Percentiles rank a stretch among this genome's conserved stretches.
Evolutionary conservation across 2,329 filamentous ascomycete genomes (phyloP).

Genomic region (Lachnellula cervina): DNA sequence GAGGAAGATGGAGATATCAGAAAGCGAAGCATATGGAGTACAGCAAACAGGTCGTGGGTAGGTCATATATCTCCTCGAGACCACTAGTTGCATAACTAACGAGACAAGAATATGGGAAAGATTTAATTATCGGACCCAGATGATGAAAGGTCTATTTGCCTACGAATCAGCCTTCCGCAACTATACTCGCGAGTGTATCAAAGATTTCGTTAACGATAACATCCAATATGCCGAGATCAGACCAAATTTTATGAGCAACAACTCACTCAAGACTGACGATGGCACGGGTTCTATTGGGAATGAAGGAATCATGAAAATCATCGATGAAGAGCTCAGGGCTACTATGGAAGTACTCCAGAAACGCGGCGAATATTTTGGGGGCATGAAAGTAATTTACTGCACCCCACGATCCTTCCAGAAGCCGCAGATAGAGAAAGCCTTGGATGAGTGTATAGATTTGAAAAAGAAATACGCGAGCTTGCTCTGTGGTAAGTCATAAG

Average conservation of each 20-base stretch:
- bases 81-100: conserved; percentile 11
- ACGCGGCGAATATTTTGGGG: conserved; percentile 47
- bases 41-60: conserved; percentile 49
- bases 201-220: conserved; percentile 58
- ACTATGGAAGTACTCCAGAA: conserved; percentile 41
- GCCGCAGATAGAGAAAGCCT: conserved; percentile 43
- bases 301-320: conserved; percentile 54
- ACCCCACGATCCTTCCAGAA: conserved; percentile 57
- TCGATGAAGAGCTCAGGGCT: conserved; percentile 47
- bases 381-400: conserved; percentile 68
- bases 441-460: conserved; percentile 57
- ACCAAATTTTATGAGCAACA: conserved; percentile 61
- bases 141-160: conserved; percentile 69
- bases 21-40: conserved; percentile 52
- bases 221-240: conserved; percentile 69
- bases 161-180: conserved; percentile 57
- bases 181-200: conserved; percentile 56
- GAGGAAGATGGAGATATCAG: conserved; percentile 57
- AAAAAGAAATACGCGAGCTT: conserved; percentile 52
- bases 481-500: conserved; percentile 54
- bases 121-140: conserved; percentile 66
- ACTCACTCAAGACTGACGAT: conserved; percentile 56
- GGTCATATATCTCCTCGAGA: conserved; percentile 19
- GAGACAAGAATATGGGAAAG: conserved; percentile 45
- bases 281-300: conserved; percentile 50